Base-by-base conservation (phyloP, 768 basidiomycete genomes). In the Coprinellus micaceus region DNA sequence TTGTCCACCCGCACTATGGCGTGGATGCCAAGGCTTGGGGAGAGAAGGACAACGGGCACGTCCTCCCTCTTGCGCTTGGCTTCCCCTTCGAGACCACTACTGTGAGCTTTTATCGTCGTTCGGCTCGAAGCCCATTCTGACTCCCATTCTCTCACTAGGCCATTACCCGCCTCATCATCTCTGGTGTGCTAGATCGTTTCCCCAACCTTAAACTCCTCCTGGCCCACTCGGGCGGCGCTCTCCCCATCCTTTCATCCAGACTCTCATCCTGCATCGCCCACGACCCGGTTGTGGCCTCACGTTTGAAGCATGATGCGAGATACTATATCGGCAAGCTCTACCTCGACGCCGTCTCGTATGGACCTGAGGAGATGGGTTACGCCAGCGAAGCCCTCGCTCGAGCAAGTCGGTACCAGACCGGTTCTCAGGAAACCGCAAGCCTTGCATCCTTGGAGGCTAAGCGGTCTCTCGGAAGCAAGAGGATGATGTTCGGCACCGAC, bases 51-150 rank as follows among this genome's bases (percentile, higher is more conserved):
- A 94, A 94, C 61, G 93, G 93, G 0, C 93, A 94, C 60, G 93
- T 93, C 37, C 81, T 95, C 26, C 88, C 91, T 2, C 80, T 94
- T 51, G 89, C 91, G 0, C 77, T 93, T 15, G 92, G 93, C 1
- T 94, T 95, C 70, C 92, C 92, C 2, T 88, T 94, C 63, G 93
- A 94, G 73, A 94, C 92, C 17, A 93, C 93, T 3, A 85, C 84
- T 29, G 91, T 91, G 62, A 67, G 19, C 19, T n/a, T 43, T 19
- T 52, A 39, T 29, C 29, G 36, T 44, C 5, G 41, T 36, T 33
- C 46, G 30, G 43, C 52, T 68, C 36, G 47, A 63, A 44, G 39
- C 25, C 24, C 12, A 25, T 33, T 10, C 17, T 41, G 12, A 25
- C 19, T 17, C 26, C 19, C 36, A 9, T 37, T 17, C 17, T 47